A percentile compares a stretch with the other conserved stretches of the same genome.
Evolutionary conservation across 495 filamentous ascomycete species (phyloP).

Genomic region (Lasiosphaeria miniovina): DNA sequence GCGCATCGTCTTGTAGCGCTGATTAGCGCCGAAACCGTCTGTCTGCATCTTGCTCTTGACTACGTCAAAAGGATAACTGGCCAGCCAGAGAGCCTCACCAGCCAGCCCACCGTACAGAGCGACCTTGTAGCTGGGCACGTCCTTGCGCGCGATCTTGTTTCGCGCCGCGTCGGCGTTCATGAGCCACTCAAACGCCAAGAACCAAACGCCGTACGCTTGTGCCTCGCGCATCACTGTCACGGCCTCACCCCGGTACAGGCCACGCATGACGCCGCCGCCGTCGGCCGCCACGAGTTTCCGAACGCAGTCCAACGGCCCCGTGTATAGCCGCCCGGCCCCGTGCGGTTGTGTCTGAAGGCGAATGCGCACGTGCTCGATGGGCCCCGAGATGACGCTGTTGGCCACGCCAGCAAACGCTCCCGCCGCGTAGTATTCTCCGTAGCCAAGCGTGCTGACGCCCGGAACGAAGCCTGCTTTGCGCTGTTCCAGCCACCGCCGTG

Average conservation of each 20-base stretch:
- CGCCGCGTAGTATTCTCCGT: conserved; percentile 82
- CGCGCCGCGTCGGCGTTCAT: conserved; percentile 85
- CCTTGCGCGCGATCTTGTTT: conserved; percentile 67
- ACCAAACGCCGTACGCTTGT: conserved; percentile 94
- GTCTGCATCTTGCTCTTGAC: conserved; percentile 99
- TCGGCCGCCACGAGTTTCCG: conserved; percentile 67
- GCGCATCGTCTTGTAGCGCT: conserved; percentile 75
- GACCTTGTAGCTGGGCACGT: conserved; percentile 79
- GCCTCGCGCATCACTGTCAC: conserved; percentile 88
- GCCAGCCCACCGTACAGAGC: conserved; percentile 91
- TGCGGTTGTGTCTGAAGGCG: conserved; percentile 97
- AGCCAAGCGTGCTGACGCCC: conserved; percentile 51
- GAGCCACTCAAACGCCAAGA: conserved; percentile 88
- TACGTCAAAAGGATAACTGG: conserved; percentile 92
- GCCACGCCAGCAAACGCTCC: conserved; percentile 91
- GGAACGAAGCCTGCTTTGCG: conserved; percentile 48
- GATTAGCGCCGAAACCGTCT: conserved; percentile 70
- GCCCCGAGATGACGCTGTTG: conserved; percentile 82
- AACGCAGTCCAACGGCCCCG: conserved; percentile 85
- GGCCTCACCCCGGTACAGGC: conserved; percentile 79
- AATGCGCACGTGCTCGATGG: conserved; percentile 97
- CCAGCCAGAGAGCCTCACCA: conserved; percentile 89
- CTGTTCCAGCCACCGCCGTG: conserved; percentile 78
- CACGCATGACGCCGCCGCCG: conserved; percentile 62
- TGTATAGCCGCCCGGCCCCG: conserved; percentile 70